A percentile compares a stretch with the other conserved stretches of the same genome.
Evolutionary conservation across 2,329 filamentous ascomycete genomes (phyloP).

Genomic region (Microdochium trichocladiopsis): DNA sequence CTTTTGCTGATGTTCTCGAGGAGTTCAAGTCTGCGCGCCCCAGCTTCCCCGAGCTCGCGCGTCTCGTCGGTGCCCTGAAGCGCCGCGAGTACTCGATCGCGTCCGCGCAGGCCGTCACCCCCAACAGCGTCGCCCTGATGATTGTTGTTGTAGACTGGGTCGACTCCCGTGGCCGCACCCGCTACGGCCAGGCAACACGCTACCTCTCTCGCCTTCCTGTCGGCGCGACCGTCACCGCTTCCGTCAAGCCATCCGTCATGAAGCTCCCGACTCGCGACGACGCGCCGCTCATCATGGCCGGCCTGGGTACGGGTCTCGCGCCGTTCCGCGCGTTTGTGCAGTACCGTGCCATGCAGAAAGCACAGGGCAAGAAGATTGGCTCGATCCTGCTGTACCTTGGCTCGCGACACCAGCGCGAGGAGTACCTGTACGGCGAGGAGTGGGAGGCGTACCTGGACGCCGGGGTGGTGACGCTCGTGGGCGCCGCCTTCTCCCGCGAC

Average conservation of each 20-base stretch:
- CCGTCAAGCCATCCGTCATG: constrained; percentile 98
- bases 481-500: constrained; percentile 90
- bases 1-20: constrained; percentile 82
- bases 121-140: constrained; percentile 84
- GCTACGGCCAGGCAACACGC: constrained; percentile 87
- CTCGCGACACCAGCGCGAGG: constrained; percentile 92
- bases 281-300: constrained; percentile 96
- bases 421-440: constrained; percentile 98
- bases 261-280: constrained; percentile 86
- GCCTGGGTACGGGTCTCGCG: constrained; percentile 93
- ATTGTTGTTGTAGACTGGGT: constrained; percentile 97
- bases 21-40: constrained; percentile 89
- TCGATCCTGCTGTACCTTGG: constrained; percentile 93
- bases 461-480: constrained; percentile 89
- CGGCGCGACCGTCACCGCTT: constrained; percentile 78
- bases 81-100: constrained; percentile 98
- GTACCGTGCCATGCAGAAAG: constrained; percentile 95
- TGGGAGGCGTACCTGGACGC: constrained; percentile 98
- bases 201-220: constrained; percentile 74
- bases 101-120: constrained; percentile 90
- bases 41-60: constrained; percentile 78
- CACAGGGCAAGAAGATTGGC: constrained; percentile 93
- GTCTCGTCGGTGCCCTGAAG: constrained; percentile 87
- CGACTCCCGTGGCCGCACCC: constrained; percentile 77
- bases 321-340: constrained; percentile 99